phyloP scores from a whole-genome alignment of 2,329 filamentous ascomycete genomes.

The Elsinoe fawcettii region DNA sequence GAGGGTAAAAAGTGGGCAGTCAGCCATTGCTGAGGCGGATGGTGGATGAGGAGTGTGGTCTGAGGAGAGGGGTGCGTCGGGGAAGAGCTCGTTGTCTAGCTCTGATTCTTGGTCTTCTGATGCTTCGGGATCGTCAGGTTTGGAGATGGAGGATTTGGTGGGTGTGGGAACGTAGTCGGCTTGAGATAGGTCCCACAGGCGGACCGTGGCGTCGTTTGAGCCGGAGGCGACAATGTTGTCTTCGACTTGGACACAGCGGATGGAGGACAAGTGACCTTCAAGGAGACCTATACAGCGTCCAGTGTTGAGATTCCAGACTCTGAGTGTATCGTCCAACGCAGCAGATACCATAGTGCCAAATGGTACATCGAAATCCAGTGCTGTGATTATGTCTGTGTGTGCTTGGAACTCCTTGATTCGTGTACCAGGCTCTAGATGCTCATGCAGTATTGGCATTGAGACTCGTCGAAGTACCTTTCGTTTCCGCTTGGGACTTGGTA shows the following conservation, averaged over 20 bases:
- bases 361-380: conserved; percentile 92
- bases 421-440: conserved; percentile 86
- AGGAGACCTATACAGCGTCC: conserved; percentile 85
- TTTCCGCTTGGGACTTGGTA: conserved; percentile 56
- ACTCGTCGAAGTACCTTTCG: conserved; percentile 57
- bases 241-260: conserved; percentile 84
- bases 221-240: conserved; percentile 94
- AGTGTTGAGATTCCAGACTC: conserved; percentile 93
- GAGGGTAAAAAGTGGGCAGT: conserved; percentile 82
- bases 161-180: conserved; percentile 70
- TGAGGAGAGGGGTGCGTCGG: conserved; percentile 20
- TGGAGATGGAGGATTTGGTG: conserved; percentile 27
- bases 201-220: conserved; percentile 88
- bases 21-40: conserved; percentile 67
- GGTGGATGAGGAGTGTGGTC: conserved; percentile 48
- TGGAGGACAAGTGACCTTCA: conserved; percentile 91
- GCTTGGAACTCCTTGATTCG: conserved; percentile 82
- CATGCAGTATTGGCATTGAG: conserved; percentile 91
- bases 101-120: conserved; percentile 36
- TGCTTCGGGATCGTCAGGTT: conserved; percentile 45
- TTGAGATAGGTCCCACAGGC: conserved; percentile 87
- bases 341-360: conserved; percentile 93
- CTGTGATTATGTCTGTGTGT: conserved; percentile 79
- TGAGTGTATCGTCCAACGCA: conserved; percentile 83
- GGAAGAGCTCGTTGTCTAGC: conserved; percentile 23